Conservation (phyloP, 2,329 filamentous ascomycete species). For the Colletotrichum sp. region DNA sequence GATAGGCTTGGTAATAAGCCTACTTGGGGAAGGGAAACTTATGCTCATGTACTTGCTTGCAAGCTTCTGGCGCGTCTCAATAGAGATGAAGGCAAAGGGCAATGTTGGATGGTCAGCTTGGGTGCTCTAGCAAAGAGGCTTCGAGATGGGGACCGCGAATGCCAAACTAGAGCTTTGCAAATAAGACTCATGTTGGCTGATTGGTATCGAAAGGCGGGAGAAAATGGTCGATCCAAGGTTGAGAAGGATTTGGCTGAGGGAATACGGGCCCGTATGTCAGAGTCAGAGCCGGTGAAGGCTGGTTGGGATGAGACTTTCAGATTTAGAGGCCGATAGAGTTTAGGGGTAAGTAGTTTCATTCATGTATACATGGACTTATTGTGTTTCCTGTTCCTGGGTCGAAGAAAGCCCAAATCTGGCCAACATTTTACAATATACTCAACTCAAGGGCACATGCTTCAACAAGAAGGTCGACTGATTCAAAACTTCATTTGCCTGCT, state of each 20-base stretch:
- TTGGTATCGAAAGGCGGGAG: not conserved
- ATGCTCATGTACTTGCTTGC: not conserved
- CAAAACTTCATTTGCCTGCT: constrained; percentile 7
- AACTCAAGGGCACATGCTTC: rapidly evolving
- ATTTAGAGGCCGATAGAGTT: too few relatives aligned
- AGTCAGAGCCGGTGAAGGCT: not conserved
- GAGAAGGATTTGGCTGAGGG: not conserved
- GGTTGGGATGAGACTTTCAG: not conserved
- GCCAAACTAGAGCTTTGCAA: not conserved
- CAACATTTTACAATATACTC: rapidly evolving
- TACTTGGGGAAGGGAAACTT: not conserved
- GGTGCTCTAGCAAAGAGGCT: not conserved
- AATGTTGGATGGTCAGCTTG: not conserved
- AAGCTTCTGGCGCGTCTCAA: not conserved
- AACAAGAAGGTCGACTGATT: not conserved
- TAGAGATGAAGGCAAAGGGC: not conserved
- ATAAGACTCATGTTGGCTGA: not conserved
- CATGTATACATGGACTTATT: too few relatives aligned
- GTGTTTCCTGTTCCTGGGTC: too few relatives aligned
- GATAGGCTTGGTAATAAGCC: not conserved
- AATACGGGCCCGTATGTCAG: not conserved
- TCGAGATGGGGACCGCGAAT: not conserved
- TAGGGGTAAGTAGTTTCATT: too few relatives aligned
- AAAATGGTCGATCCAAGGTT: not conserved
- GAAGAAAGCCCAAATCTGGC: not conserved